phyloP scores from a whole-genome alignment of 192 early-diverging fungal genomes.

The Cetraspora pellucida region DNA sequence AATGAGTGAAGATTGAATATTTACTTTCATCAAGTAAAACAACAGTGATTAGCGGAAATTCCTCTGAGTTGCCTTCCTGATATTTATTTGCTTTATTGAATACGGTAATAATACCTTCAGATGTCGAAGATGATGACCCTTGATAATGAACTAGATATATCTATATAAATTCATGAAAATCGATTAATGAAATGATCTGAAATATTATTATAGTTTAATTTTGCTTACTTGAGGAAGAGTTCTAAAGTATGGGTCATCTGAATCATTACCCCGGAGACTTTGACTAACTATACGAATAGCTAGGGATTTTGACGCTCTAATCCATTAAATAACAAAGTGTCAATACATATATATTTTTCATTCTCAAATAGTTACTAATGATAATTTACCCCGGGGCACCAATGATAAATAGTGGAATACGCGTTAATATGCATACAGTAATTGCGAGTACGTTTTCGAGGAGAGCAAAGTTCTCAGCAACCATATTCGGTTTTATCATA shows the following conservation, averaged over 20 bases:
- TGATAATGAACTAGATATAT: slow-evolving; percentile 27
- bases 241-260: slow-evolving; percentile 22
- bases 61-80: slow-evolving; percentile 14
- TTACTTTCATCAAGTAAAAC: slow-evolving; percentile 24
- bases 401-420: slow-evolving; percentile 33
- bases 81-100: slow-evolving; percentile 24
- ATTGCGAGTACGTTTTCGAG: slow-evolving; percentile 33
- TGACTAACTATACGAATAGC: slow-evolving; percentile 28
- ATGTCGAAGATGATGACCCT: slow-evolving; percentile 30
- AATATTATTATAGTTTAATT: too few species aligned
- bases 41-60: slow-evolving; percentile 15
- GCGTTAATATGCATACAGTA: slow-evolving; percentile 29
- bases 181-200: too few species aligned
- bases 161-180: too few species aligned
- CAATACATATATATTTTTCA: too few species aligned
- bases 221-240: slow-evolving; percentile 20
- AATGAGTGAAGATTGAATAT: neutral
- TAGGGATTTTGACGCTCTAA: slow-evolving; percentile 25
- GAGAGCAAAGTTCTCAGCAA: slow-evolving; percentile 20
- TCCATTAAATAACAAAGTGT: neutral
- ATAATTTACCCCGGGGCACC: slow-evolving; percentile 25
- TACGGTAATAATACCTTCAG: slow-evolving; percentile 28
- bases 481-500: neutral
- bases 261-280: slow-evolving; percentile 33
- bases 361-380: neutral